A percentile compares a stretch with the other conserved stretches of the same genome.
Conservation (phyloP, 345 rosid genomes). For the Carallia pectinifolia region DNA sequence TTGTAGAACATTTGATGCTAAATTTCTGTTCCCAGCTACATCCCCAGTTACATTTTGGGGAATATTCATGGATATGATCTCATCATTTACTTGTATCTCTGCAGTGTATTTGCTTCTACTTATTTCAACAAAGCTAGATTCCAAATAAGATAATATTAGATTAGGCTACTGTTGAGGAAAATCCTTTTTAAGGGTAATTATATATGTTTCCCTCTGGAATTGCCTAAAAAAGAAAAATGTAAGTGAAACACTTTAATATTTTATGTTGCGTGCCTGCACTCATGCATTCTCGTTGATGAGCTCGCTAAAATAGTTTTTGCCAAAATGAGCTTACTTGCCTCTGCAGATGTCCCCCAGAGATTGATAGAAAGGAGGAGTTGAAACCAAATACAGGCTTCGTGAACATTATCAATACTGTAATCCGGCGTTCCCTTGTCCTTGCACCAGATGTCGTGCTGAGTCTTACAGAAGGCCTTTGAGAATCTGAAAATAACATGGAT, state of each 20-base stretch:
- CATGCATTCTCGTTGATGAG: background rate
- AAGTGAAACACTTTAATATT: background rate
- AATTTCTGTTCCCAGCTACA: slow-evolving; percentile 82
- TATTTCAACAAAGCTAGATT: slow-evolving; percentile 67
- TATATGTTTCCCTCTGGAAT: background rate
- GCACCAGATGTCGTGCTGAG: slow-evolving; percentile 63
- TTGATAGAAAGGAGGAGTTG: slow-evolving; percentile 67
- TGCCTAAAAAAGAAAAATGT: background rate
- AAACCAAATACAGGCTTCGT: slow-evolving; percentile 80
- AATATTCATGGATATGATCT: slow-evolving; percentile 47
- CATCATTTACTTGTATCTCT: slow-evolving; percentile 58
- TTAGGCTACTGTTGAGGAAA: slow-evolving; percentile 5
- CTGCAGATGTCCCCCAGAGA: slow-evolving; percentile 75
- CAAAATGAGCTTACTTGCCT: slow-evolving; percentile 49
- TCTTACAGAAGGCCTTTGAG: slow-evolving; percentile 71
- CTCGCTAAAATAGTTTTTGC: slow-evolving; percentile 1
- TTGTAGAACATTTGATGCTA: slow-evolving; percentile 66
- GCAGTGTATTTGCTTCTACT: slow-evolving; percentile 54
- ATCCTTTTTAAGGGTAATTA: background rate
- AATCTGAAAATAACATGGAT: slow-evolving; percentile 49
- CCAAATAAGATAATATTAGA: slow-evolving; percentile 7
- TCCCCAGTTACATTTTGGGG: slow-evolving; percentile 80
- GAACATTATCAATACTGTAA: slow-evolving; percentile 64
- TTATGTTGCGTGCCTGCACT: background rate
- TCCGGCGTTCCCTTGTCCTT: slow-evolving; percentile 60